Conservation (phyloP, 257 asterid species). For the Nicotiana knightiana region DNA sequence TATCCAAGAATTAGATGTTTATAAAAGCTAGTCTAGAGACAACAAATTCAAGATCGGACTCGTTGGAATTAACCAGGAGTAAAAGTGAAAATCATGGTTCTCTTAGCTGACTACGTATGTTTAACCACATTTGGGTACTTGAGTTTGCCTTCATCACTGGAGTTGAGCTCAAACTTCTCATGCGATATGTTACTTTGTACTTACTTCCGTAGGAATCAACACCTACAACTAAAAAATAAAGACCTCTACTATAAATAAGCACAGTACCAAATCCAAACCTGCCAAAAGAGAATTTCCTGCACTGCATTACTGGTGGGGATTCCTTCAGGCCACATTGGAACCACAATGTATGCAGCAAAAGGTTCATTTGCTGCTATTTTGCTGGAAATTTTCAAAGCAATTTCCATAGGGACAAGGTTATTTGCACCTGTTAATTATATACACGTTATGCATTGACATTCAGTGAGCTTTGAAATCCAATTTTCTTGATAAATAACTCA, state of each 20-base stretch:
- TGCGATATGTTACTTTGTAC: neutral
- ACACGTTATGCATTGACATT: neutral
- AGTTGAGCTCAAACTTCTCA: neutral
- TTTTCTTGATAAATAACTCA: neutral
- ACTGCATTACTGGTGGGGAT: conserved; percentile 75
- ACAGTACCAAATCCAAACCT: conserved; percentile 37
- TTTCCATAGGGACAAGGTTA: conserved; percentile 89
- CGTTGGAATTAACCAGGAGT: neutral
- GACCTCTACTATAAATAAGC: neutral
- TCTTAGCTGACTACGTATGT: neutral
- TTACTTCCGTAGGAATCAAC: neutral
- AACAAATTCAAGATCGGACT: neutral
- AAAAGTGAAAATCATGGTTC: neutral
- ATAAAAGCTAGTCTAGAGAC: neutral
- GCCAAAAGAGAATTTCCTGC: conserved; percentile 96
- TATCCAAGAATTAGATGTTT: conserved; percentile 12
- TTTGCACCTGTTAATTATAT: conserved; percentile 65
- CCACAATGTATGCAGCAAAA: conserved; percentile 69
- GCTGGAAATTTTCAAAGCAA: conserved; percentile 79
- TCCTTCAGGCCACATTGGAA: conserved; percentile 99
- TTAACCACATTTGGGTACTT: neutral
- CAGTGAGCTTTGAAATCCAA: neutral
- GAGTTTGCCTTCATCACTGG: neutral
- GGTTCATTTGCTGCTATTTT: conserved; percentile 80
- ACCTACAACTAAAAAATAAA: neutral